Conservation (phyloP, 768 basidiomycete species). For the Kwoniella shandongensis region DNA sequence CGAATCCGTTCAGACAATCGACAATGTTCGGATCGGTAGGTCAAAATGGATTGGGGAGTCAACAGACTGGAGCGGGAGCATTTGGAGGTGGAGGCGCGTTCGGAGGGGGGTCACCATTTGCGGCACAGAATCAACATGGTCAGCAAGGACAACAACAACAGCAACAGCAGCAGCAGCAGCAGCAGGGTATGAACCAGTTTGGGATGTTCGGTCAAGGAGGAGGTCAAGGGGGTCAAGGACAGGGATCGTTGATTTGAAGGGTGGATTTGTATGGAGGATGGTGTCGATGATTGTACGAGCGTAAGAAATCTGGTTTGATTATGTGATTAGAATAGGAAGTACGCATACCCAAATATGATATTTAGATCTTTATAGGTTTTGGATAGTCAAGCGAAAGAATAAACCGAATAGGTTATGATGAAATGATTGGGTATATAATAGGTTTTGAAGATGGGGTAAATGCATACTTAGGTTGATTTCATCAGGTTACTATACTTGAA, state of each 20-base stretch:
- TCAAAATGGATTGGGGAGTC: not conserved
- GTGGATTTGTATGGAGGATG: no score
- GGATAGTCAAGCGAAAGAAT: no score
- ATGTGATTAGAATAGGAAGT: no score
- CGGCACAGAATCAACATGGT: slow-evolving; percentile 31
- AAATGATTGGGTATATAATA: no score
- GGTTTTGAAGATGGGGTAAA: no score
- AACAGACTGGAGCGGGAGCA: slow-evolving; percentile 8
- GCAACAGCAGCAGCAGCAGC: slow-evolving; percentile 8
- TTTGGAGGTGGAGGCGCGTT: slow-evolving; percentile 22
- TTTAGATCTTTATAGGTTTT: no score
- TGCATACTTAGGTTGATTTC: no score
- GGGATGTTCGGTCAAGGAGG: slow-evolving; percentile 21
- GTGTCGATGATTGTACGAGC: no score
- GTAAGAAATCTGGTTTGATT: no score
- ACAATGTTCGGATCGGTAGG: slow-evolving; percentile 16
- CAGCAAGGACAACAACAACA: not conserved
- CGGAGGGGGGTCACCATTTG: slow-evolving; percentile 31
- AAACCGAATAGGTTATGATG: no score
- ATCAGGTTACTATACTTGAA: no score
- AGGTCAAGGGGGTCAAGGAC: slow-evolving; percentile 13
- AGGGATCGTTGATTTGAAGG: slow-evolving; percentile 17
- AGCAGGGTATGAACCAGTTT: slow-evolving; percentile 13
- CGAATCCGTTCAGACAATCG: slow-evolving; percentile 29
- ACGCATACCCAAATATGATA: no score